phyloP scores from a whole-genome alignment of 2,329 filamentous ascomycete genomes.

The Drechslerella coelobrocha region DNA sequence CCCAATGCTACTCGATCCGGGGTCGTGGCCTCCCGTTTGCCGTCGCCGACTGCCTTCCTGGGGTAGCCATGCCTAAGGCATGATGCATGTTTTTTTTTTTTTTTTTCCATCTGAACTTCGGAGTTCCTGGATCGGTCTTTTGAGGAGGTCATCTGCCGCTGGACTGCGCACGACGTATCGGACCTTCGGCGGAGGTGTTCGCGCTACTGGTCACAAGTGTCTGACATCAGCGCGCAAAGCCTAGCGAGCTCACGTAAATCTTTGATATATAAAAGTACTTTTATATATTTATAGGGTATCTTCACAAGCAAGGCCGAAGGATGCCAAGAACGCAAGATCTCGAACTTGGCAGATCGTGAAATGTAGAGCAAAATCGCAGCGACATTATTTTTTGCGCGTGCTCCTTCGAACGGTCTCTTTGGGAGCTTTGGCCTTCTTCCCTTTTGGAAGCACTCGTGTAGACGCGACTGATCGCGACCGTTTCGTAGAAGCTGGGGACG shows the following conservation, averaged over 20 bases:
- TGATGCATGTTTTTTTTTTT: too few species aligned
- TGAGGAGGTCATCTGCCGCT: conserved; percentile 41
- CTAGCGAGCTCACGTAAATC: too few species aligned
- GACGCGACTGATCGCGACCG: conserved; percentile 48
- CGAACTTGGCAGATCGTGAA: neutral
- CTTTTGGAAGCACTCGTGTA: conserved; percentile 36
- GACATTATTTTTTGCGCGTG: conserved; percentile 40
- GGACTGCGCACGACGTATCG: neutral
- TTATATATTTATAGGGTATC: neutral
- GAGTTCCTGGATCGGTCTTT: conserved; percentile 29
- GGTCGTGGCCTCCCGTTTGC: too few species aligned
- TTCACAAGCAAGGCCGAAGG: neutral
- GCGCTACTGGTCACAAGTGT: too few species aligned
- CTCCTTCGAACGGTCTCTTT: conserved; percentile 48
- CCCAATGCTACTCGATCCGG: too few species aligned
- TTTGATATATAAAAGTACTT: too few species aligned
- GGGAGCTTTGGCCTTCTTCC: conserved; percentile 41
- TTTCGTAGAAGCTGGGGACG: conserved; percentile 40
- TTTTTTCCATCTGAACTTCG: too few species aligned
- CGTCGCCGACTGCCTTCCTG: too few species aligned
- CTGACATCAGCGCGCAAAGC: too few species aligned
- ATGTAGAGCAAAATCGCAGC: neutral
- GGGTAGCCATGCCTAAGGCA: too few species aligned
- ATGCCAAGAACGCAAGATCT: neutral
- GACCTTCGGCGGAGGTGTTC: too few species aligned